phyloP scores from a whole-genome alignment of 2,329 filamentous ascomycete species.

The Pseudofabraea citricarpa region DNA sequence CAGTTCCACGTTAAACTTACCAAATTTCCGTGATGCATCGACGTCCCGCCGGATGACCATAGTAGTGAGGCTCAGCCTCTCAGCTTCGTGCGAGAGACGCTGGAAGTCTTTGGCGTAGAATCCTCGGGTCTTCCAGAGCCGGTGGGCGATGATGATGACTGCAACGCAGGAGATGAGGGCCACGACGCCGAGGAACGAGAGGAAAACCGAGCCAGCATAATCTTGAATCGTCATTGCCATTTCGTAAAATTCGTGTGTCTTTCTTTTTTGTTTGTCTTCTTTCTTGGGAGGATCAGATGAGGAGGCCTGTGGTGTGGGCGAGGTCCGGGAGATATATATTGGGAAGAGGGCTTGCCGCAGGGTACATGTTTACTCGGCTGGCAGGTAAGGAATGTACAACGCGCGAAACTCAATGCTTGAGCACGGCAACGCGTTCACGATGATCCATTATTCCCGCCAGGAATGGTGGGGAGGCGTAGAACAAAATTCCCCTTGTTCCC shows the following conservation, averaged over 20 bases:
- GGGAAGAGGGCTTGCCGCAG: not conserved
- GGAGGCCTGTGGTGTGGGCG: not conserved
- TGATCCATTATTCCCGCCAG: too few relatives aligned
- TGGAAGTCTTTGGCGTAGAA: constrained; percentile 14
- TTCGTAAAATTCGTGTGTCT: too few relatives aligned
- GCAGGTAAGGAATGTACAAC: not conserved
- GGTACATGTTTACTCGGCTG: not conserved
- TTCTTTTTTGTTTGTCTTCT: constrained; percentile 1
- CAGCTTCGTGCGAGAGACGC: constrained; percentile 7
- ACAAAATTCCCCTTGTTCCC: too few relatives aligned
- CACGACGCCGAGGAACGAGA: constrained; percentile 10
- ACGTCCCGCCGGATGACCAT: constrained; percentile 8
- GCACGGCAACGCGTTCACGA: not conserved
- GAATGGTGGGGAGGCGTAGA: too few relatives aligned
- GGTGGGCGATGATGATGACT: constrained; percentile 2
- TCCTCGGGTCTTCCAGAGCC: constrained; percentile 4
- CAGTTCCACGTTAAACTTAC: constrained; percentile 4
- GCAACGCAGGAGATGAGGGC: constrained; percentile 2
- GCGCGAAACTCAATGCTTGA: not conserved
- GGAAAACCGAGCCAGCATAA: constrained; percentile 5
- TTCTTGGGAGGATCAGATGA: not conserved
- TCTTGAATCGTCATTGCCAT: constrained; percentile 1
- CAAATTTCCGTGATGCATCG: not conserved
- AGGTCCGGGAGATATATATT: not conserved
- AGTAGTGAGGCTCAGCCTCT: constrained; percentile 8